Evolutionary conservation across 164 flowering plant genomes (phyloP), one percentile per base, ranked within the genome.

Genomic region (Vitis cinerea): DNA sequence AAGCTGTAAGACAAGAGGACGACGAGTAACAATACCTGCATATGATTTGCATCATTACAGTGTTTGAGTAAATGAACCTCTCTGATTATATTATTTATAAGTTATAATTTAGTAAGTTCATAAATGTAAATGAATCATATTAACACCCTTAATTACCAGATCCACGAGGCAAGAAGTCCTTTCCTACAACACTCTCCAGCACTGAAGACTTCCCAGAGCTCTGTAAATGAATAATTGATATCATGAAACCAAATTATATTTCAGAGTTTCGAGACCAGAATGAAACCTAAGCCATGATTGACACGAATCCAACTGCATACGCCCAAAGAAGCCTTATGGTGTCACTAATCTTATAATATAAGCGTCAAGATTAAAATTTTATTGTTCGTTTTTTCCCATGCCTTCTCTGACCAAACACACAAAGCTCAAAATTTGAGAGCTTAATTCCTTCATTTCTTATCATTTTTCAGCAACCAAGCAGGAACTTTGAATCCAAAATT

Each of bases 181-280:
- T 85, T 30, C 93, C 93, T 37, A 89, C 93, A 77, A 89, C 70
- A 67, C 91, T 89, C 78, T 92, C 97, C 76, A 92, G 79, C 52
- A 92, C 97, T 3, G 97, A 92, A 57, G 97, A 92, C 79, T 92
- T 92, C 30, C 97, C 97, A 16, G 97, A 91, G 69, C 97, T 91
- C 97, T 91, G 72, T 31, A 71, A 71, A 61, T 29, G 65, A 77
- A 61, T 62, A 61, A 58, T 9, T 8, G 44, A n/a, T 14, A 66
- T 9, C 11, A 60, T 27, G 3, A 50, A 51, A 6, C n/a, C 47
- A 11, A 50, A 14, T 17, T 12, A n/a, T 17, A 2, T 4, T 19
- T 11, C 7, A 37, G 44, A 37, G 44, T 37, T 37, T 37, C 7
- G 1, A 37, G 7, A 37, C 44, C 44, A 3, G 44, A 31, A 31